Conservation (phyloP, 2,329 filamentous ascomycete genomes). For the Dactylellina haptotyla region DNA sequence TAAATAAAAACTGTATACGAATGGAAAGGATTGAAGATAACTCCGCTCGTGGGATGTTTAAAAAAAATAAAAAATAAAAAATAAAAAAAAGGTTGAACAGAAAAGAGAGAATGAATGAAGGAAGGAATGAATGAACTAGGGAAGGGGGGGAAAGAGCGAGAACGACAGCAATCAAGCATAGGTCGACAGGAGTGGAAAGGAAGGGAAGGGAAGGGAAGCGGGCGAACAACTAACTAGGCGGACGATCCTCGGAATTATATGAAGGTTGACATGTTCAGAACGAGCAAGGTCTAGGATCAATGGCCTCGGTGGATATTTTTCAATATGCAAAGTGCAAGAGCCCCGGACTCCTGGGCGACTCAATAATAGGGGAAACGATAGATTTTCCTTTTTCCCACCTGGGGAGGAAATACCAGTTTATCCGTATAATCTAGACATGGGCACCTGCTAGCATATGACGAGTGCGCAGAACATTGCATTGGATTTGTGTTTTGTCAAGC, state of each 20-base stretch:
- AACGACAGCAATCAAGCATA: slow-evolving; percentile 29
- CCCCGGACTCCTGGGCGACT: slow-evolving; percentile 12
- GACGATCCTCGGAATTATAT: slow-evolving; percentile 55
- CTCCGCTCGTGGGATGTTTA: slow-evolving; percentile 7
- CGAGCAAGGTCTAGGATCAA: slow-evolving; percentile 48
- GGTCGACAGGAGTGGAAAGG: slow-evolving; percentile 22
- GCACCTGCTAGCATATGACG: neutral
- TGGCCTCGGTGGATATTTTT: slow-evolving; percentile 37
- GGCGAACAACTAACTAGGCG: slow-evolving; percentile 38
- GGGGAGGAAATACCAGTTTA: neutral
- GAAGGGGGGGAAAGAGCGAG: slow-evolving; percentile 23
- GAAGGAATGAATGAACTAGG: slow-evolving; percentile 10
- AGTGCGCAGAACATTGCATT: neutral
- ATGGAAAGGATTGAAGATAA: slow-evolving; percentile 4
- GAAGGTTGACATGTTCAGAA: slow-evolving; percentile 51
- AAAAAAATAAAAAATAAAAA: slow-evolving; percentile 8
- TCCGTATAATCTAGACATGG: no score
- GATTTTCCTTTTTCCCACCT: slow-evolving; percentile 5
- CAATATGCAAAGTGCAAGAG: slow-evolving; percentile 41
- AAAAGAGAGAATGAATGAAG: slow-evolving; percentile 22
- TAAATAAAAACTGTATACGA: neutral
- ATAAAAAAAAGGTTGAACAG: neutral
- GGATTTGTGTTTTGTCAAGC: no score
- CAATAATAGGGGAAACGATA: neutral
- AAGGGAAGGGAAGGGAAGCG: slow-evolving; percentile 26